Evolutionary conservation across 306 rosid species (phyloP), one percentile per base, ranked within the genome.

Genomic region (Pyrus bretschneideri): DNA sequence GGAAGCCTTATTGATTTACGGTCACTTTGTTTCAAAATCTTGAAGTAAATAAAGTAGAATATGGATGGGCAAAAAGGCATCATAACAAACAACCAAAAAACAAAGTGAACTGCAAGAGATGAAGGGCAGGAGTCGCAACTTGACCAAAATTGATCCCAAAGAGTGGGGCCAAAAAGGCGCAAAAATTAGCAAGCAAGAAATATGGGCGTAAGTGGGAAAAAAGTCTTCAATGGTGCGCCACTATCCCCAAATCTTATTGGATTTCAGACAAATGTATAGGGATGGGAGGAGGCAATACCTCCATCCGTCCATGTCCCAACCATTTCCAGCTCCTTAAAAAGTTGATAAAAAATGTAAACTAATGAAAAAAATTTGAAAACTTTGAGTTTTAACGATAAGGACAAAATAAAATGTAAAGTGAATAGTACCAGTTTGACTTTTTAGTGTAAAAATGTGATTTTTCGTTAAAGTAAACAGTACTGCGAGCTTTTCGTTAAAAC

Each of bases 301-400:
- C 69, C 75, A 75, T 79, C 63, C 83, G 64, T 64, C 74, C 79
- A 73, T 79, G 82, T 72, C 78, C 79, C 78, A 68, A 71, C 52
- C 19, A 19, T 29, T 73, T 49, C 40, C 57, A 73, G 67, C 79
- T 69, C 60, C 63, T 22, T 17, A 40, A 63, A 63, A 70, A 54
- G 64, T 19, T 51, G 49, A 44, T 45, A 1, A 14, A 77, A 82
- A 57, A 25, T 25, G 27, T 25, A 25, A 25, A 25, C 27, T 25
- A 25, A 25, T 25, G 27, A 25, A 25, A 25, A 25, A 25, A 0
- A 25, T 25, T 25, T 25, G 2, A 25, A 25, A 25, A 25, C 2
- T 25, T 25, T 25, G 27, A 25, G 27, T 25, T 25, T 25, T 25
- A 25, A 25, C 27, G 27, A 25, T 25, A 25, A 25, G 1, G 27